These are phyloP conservation scores for Didymella arachidicola DNA, from an alignment of 2,329 filamentous ascomycete species.

Conservation along the genomic window DNA sequence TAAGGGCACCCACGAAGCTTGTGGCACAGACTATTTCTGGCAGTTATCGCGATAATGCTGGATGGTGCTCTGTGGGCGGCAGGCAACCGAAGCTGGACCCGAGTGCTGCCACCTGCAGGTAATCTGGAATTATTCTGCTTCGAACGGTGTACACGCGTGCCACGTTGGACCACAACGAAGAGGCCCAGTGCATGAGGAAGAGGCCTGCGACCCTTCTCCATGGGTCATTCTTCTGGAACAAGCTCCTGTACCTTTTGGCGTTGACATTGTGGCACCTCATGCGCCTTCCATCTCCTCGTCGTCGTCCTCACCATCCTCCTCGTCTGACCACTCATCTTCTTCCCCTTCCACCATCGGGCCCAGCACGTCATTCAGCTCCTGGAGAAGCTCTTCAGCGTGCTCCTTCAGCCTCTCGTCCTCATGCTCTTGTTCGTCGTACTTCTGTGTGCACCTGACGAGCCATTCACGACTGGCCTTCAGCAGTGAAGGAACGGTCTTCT, in stretches of 20 bases:
- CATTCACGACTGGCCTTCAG: slow-evolving; percentile 81
- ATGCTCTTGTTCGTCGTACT: slow-evolving; percentile 83
- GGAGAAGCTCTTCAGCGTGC: slow-evolving; percentile 76
- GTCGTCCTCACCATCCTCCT: slow-evolving; percentile 43
- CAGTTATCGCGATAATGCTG: slow-evolving; percentile 12
- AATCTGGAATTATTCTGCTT: slow-evolving; percentile 7
- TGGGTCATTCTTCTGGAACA: slow-evolving; percentile 1
- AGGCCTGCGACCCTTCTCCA: neutral
- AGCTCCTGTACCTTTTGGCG: neutral
- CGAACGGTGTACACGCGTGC: slow-evolving; percentile 4
- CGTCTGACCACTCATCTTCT: slow-evolving; percentile 53
- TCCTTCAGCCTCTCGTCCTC: slow-evolving; percentile 81
- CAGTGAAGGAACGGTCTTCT: slow-evolving; percentile 62
- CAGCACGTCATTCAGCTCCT: slow-evolving; percentile 54
- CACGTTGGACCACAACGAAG: slow-evolving; percentile 10
- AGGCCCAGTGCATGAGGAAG: slow-evolving; percentile 8
- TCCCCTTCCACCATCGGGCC: slow-evolving; percentile 55
- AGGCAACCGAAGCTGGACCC: slow-evolving; percentile 5
- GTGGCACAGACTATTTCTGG: slow-evolving; percentile 11
- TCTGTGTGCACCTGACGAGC: slow-evolving; percentile 79
- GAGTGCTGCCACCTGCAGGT: slow-evolving; percentile 14
- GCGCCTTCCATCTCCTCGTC: slow-evolving; percentile 52
- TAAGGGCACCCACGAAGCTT: slow-evolving; percentile 3
- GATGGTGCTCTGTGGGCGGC: slow-evolving; percentile 3
- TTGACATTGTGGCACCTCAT: slow-evolving; percentile 32